Base-by-base conservation (phyloP, 495 filamentous ascomycete genomes). In the Xylaria cubensis region DNA sequence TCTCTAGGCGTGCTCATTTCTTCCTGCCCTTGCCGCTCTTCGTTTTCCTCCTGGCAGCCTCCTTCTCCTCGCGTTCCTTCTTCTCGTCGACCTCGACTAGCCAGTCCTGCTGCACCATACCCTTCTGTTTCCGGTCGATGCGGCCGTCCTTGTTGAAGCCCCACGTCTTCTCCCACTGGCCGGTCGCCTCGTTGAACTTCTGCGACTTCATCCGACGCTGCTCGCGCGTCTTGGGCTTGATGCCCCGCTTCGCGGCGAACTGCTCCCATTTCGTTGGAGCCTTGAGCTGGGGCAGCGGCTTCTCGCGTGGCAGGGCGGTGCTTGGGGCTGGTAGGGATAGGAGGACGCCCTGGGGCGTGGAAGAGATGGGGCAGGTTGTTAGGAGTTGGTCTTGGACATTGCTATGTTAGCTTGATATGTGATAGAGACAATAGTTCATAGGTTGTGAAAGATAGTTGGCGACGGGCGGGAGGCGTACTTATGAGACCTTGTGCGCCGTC, bases 191-290 rank as follows among this genome's bases (percentile, higher is more conserved):
- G 81, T 98, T 92, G 80, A 92, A 97, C 53, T 91, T 88, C 75
- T 92, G 84, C 80, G 97, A 94, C 71, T 87, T 85, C 53, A 74
- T 74, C 36, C 82, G 82, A 24, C 82, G 80, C 73, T 90, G 89
- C 77, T 88, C 86, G 71, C 85, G 81, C 80, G 89, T 90, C 86
- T 94, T 94, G 73, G 90, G 86, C 83, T 92, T 89, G 79, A 99
- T 98, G 39, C 96, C 97, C 84, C 97, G 96, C 88, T 95, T 97
- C 83, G 90, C 91, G 24, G 96, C 96, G 83, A 99, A 99, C 62
- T 91, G 88, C 80, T 96, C 90, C 96, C 96, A 99, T 79, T 93
- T 97, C 61, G 96, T 98, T 67, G 90, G 90, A 32, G 89, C 82
- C 84, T 94, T 97, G 63, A 89, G 86, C 36, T 86, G 84, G 1